Conservation (phyloP, 1,284 basidiomycete genomes). For the Sphagnurus paluster region DNA sequence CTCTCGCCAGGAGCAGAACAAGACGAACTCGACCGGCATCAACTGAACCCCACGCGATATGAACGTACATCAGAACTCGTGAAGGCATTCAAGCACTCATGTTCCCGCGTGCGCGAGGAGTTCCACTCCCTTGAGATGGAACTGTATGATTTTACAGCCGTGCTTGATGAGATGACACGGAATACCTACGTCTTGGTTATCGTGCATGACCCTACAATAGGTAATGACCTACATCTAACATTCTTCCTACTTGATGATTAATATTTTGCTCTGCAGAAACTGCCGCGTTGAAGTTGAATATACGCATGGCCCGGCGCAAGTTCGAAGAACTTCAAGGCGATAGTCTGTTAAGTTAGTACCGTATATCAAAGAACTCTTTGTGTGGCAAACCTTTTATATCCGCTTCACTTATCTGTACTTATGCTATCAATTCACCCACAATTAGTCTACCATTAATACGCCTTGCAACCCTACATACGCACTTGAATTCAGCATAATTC, state of each 20-base stretch:
- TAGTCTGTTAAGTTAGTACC: conserved; percentile 38
- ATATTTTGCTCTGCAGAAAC: conserved; percentile 55
- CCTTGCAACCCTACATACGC: background rate
- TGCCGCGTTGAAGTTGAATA: conserved; percentile 81
- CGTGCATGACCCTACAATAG: conserved; percentile 84
- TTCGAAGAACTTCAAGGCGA: conserved; percentile 83
- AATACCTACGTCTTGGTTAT: conserved; percentile 95
- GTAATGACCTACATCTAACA: conserved; percentile 41
- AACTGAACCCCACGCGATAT: conserved; percentile 81
- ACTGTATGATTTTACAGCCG: conserved; percentile 82
- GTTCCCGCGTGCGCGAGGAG: conserved; percentile 79
- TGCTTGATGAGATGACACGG: conserved; percentile 92
- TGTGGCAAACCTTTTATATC: conserved; percentile 6
- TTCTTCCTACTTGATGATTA: background rate
- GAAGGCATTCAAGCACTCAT: conserved; percentile 93
- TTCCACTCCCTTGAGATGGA: conserved; percentile 83
- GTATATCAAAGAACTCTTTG: background rate
- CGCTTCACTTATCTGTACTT: conserved; percentile 16
- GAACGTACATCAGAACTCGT: conserved; percentile 96
- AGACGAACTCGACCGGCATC: conserved; percentile 39
- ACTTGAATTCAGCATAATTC: too few relatives aligned
- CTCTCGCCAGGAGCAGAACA: conserved; percentile 29
- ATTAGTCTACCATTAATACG: conserved; percentile 1
- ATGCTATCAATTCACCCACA: conserved; percentile 4
- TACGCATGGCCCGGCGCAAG: conserved; percentile 77